Base-by-base conservation (phyloP, 2,329 filamentous ascomycete species). In the Nigrospora oryzae region DNA sequence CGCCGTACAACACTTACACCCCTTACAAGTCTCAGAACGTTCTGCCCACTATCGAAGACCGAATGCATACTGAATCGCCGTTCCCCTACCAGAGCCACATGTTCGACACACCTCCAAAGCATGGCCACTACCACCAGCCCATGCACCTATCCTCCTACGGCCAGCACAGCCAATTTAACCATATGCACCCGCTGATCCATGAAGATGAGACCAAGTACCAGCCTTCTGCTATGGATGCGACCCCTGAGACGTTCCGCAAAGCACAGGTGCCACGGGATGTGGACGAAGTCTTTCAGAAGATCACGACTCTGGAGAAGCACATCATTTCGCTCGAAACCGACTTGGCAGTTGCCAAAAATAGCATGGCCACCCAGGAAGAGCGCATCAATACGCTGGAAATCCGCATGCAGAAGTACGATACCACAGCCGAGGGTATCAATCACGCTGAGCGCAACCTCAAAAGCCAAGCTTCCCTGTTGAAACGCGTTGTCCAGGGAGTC, bases 301-400 rank as follows among this genome's bases (percentile, higher is more conserved):
- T 47, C n/a, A 11, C 23, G 14, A 28, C 31, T 12, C 41, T 49
- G 4, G 36, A 39, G 10, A 28, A 39, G 12, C 34, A 23, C 8
- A 34, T 46, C 15, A 13, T 39, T n/a, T 16, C 12, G 4, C 34
- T 51, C 16, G 34, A 11, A 6, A 15, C 40, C 23, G 46, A 52
- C 23, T 28, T 52, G 8, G 28, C 33, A 12, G 19, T 37, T 10
- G 35, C 44, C 32, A 43, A 43, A 16, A 36, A 36, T 5, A 37
- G 30, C 34, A 34, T 49, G 3, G n/a, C 12, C 4, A 36, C 38
- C 3, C 44, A 50, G 31, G 44, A 47, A 10, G 15, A 38, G 6
- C 46, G 46, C 2, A 14, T 51, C 17, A 23, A 42, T 7, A 32
- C 36, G 4, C n/a, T 47, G 36, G 28, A 43, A 11, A 15, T 15